Conservation (phyloP, 768 basidiomycete species). For the Boletus pseudo-olivaceus region DNA sequence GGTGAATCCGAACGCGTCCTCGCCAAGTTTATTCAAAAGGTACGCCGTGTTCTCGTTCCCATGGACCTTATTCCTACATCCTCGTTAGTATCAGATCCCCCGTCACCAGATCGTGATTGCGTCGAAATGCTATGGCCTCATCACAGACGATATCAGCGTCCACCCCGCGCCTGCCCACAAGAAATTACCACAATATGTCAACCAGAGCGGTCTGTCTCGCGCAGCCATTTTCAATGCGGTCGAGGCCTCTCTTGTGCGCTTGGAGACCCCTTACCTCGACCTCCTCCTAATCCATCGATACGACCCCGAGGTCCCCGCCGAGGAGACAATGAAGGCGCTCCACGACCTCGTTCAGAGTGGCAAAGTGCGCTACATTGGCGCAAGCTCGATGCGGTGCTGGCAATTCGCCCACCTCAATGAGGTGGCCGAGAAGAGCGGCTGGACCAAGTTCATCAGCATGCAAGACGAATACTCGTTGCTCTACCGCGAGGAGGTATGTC, state of each 20-base stretch:
- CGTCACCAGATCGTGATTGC: constrained; percentile 32
- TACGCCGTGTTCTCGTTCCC: neutral
- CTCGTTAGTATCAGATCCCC: constrained; percentile 29
- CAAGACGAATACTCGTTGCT: constrained; percentile 52
- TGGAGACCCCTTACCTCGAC: constrained; percentile 37
- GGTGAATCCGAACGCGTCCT: constrained; percentile 38
- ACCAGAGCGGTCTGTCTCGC: constrained; percentile 35
- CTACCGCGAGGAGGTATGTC: constrained; percentile 49
- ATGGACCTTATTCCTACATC: too few relatives aligned
- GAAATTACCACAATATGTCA: constrained; percentile 21
- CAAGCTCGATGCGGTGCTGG: constrained; percentile 46
- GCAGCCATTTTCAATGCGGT: constrained; percentile 38
- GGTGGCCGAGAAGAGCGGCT: constrained; percentile 41
- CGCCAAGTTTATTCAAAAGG: constrained; percentile 37
- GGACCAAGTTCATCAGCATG: constrained; percentile 56
- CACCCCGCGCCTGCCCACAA: neutral
- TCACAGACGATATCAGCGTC: constrained; percentile 4
- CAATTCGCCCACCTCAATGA: constrained; percentile 44
- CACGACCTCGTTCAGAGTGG: constrained; percentile 47
- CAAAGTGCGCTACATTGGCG: constrained; percentile 51
- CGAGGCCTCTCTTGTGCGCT: constrained; percentile 35
- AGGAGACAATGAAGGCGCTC: constrained; percentile 50
- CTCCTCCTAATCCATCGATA: constrained; percentile 45
- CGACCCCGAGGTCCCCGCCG: constrained; percentile 34
- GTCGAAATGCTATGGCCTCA: constrained; percentile 25